phyloP scores from a whole-genome alignment of 208 protist genomes.

The Leishmania arabica region DNA sequence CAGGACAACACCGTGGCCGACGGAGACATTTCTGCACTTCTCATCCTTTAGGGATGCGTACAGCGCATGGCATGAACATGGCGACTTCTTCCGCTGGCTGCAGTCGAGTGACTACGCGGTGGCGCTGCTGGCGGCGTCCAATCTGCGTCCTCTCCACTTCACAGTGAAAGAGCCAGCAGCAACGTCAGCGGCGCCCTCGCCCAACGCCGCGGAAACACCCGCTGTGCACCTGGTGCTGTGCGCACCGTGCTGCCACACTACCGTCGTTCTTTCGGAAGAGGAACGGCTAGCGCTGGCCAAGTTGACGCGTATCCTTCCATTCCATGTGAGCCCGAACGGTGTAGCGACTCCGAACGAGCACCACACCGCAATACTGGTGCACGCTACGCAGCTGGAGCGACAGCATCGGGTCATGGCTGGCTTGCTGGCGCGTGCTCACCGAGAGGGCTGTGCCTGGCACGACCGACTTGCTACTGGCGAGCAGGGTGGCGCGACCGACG shows the following conservation, averaged over 20 bases:
- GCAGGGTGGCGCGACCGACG: background rate
- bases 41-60: slow-evolving; percentile 18
- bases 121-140: slow-evolving; percentile 41
- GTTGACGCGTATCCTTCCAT: slow-evolving; percentile 21
- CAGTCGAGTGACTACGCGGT: slow-evolving; percentile 34
- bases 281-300: slow-evolving; percentile 25
- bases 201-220: background rate
- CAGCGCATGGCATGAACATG: slow-evolving; percentile 21
- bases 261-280: slow-evolving; percentile 9
- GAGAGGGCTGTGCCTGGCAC: slow-evolving; percentile 24
- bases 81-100: slow-evolving; percentile 33
- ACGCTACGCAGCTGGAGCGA: slow-evolving; percentile 7
- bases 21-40: slow-evolving; percentile 12
- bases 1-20: background rate
- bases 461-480: background rate
- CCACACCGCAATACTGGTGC: too few relatives aligned
- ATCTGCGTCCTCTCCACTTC: slow-evolving; percentile 34
- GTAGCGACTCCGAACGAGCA: background rate
- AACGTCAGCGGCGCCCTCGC: too few relatives aligned
- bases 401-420: slow-evolving; percentile 8
- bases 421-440: slow-evolving; percentile 27
- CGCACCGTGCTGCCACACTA: slow-evolving; percentile 31
- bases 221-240: slow-evolving; percentile 25
- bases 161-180: background rate
- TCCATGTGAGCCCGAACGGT: background rate